Percentiles rank a stretch among this genome's conserved stretches.
Evolutionary conservation across 225 moss, liverwort and hornwort genomes (phyloP).

Genomic region (Physcomitrellopsis africana): DNA sequence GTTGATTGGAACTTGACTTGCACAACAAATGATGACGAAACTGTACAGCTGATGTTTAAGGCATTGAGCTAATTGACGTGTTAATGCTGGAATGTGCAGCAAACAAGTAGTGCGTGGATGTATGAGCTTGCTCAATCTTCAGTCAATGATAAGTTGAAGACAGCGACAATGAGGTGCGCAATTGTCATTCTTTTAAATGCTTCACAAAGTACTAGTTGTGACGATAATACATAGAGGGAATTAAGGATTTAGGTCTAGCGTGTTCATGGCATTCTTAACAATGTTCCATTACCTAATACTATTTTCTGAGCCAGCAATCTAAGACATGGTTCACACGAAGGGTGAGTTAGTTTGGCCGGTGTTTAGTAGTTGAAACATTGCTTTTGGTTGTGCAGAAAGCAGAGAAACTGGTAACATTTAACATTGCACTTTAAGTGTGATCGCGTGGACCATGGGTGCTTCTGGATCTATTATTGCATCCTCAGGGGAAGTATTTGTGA

Average conservation of each 20-base stretch:
- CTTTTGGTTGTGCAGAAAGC: slow-evolving; percentile 28
- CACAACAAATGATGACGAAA: background rate
- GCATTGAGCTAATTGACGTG: background rate
- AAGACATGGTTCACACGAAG: background rate
- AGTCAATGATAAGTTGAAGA: background rate
- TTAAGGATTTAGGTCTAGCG: slow-evolving; percentile 7
- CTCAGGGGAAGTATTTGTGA: slow-evolving; percentile 33
- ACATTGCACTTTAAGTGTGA: background rate
- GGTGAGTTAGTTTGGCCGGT: background rate
- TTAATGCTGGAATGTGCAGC: slow-evolving; percentile 12
- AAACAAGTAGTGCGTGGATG: slow-evolving; percentile 2
- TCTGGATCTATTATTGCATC: slow-evolving; percentile 37
- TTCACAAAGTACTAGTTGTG: background rate
- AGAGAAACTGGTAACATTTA: slow-evolving; percentile 11
- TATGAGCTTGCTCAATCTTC: background rate
- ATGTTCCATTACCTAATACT: background rate
- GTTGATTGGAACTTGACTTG: background rate
- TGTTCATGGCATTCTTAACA: background rate
- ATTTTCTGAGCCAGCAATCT: too few species aligned
- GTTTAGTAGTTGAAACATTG: background rate
- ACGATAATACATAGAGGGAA: background rate
- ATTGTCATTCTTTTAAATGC: background rate
- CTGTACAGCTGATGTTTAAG: background rate
- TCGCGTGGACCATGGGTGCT: slow-evolving; percentile 31
- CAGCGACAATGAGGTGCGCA: slow-evolving; percentile 19